Evolutionary conservation across 208 protist genomes (phyloP), one percentile per base, ranked within the genome.

Genomic region (Leishmania mexicana): DNA sequence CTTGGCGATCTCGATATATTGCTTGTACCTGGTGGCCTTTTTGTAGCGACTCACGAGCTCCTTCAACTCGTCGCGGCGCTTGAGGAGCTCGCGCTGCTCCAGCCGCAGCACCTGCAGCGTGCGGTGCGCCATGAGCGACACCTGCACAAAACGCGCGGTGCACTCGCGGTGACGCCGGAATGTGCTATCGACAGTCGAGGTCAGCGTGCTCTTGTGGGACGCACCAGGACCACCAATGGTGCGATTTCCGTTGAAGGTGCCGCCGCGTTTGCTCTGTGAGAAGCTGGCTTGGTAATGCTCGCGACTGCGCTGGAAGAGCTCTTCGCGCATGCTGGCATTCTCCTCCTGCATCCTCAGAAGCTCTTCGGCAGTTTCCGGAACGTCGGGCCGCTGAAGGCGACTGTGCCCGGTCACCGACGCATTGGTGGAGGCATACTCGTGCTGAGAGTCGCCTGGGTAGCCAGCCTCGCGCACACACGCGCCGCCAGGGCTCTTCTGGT

Each of bases 1-100:
- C 76, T 91, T 92, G 40, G 83, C 85, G 24, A 80, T 76, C 68
- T 91, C 85, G 24, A 94, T 88, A 47, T 93, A 73, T 28, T 86
- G 58, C 64, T 82, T 75, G 81, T 92, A 95, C 77, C 82, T 80
- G 49, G 77, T 64, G n/a, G 91, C 81, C 54, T 78, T 84, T 49
- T 88, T 90, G 77, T 93, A 92, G 67, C 79, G 54, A 1, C 64
- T 54, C 17, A 95, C 75, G 8, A 89, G 81, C 71, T 80, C 80
- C 49, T 85, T 84, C 58, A 96, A 84, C 65, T 92, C 74, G 35
- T 89, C 82, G 24, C 85, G 88, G 78, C 85, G 76, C 49, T 81
- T 68, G 4, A 82, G 42, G 19, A 96, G 84, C 13, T 90, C 76
- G 31, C 87, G 85, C 67, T 89, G 81, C 81, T 96, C 90, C 68